Evolutionary conservation across 2,329 filamentous ascomycete genomes (phyloP).

Genomic region (Daldinia eschscholtzii): DNA sequence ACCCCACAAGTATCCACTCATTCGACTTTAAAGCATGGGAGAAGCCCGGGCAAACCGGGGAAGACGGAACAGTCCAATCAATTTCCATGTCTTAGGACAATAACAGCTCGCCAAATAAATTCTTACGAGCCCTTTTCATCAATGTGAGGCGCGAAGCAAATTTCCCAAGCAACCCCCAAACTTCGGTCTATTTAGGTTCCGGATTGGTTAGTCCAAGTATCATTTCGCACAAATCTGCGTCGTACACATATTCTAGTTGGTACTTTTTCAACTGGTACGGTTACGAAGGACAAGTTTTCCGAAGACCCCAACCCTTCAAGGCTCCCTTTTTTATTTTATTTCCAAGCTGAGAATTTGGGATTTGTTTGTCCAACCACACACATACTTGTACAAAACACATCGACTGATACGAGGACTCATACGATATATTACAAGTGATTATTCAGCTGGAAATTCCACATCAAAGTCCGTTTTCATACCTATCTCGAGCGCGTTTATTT

Average conservation of each 20-base stretch:
- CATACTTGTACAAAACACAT: slow-evolving; percentile 18
- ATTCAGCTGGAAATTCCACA: slow-evolving; percentile 4
- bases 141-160: slow-evolving; percentile 39
- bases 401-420: slow-evolving; percentile 23
- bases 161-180: slow-evolving; percentile 35
- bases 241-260: slow-evolving; percentile 1
- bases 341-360: slow-evolving; percentile 28
- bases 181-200: slow-evolving; percentile 24
- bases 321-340: neutral
- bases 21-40: neutral
- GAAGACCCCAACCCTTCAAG: slow-evolving; percentile 13
- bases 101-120: slow-evolving; percentile 30
- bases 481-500: slow-evolving; percentile 9
- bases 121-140: slow-evolving; percentile 35
- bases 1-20: slow-evolving; percentile 37
- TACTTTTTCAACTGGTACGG: neutral
- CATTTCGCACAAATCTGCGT: slow-evolving; percentile 34
- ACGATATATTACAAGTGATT: slow-evolving; percentile 17
- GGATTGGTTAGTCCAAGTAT: slow-evolving; percentile 37
- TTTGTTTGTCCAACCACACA: slow-evolving; percentile 37
- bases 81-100: slow-evolving; percentile 28
- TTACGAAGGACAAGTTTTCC: slow-evolving; percentile 20
- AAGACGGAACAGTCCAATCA: slow-evolving; percentile 39
- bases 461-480: neutral
- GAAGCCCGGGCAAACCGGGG: slow-evolving; percentile 34